Percentiles rank a stretch among this genome's conserved stretches.
phyloP scores from a whole-genome alignment of 169 alveolate species.

The Plasmodium relictum region DNA sequence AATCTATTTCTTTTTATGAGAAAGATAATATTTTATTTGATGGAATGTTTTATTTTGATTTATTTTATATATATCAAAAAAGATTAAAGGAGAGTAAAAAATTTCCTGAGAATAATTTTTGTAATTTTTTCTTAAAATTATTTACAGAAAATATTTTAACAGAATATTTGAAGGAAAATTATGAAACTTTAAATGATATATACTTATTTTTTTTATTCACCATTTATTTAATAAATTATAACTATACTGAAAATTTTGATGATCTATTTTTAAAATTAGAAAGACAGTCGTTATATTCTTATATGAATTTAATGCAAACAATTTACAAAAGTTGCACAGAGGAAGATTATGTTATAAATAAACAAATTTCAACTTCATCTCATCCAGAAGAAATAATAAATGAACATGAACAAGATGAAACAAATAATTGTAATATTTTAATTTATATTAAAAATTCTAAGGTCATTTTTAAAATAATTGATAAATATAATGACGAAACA shows the following conservation, averaged over 20 bases:
- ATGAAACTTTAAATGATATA: not conserved
- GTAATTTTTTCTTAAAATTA: conserved; percentile 5
- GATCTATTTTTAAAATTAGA: not conserved
- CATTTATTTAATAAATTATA: conserved; percentile 1
- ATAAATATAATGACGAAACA: too few species aligned
- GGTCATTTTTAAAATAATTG: too few species aligned
- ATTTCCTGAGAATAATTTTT: conserved; percentile 31
- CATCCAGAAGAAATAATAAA: too few species aligned
- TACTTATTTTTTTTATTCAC: not conserved
- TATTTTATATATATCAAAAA: conserved; percentile 31
- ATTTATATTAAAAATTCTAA: too few species aligned
- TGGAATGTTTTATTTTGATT: conserved; percentile 13
- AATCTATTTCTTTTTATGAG: not conserved
- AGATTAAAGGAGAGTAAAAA: not conserved
- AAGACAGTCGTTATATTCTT: not conserved
- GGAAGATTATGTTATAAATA: not conserved
- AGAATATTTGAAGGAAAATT: not conserved
- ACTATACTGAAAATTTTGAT: not conserved
- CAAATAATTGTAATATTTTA: too few species aligned
- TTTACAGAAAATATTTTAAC: not conserved
- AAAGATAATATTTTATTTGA: conserved; percentile 17
- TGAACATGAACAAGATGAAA: too few species aligned
- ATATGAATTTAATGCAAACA: not conserved
- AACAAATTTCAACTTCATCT: too few species aligned
- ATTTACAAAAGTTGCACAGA: not conserved